Percentiles rank a stretch among this genome's conserved stretches.
Evolutionary conservation across 169 alveolate genomes (phyloP).

Genomic region (Eimeria maxima): DNA sequence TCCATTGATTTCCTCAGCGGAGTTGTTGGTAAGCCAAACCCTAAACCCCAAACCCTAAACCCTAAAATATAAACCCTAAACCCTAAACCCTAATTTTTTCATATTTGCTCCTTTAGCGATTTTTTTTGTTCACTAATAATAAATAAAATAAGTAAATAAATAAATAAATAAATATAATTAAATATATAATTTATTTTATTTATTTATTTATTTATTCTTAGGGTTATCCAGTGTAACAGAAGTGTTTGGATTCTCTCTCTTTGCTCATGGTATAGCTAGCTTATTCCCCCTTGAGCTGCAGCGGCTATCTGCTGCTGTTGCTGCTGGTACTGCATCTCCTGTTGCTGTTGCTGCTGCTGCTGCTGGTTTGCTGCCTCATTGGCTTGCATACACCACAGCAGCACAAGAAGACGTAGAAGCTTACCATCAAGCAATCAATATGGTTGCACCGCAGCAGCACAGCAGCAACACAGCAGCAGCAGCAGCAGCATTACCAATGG

Average conservation of each 20-base stretch:
- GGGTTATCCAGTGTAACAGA: constrained; percentile 65
- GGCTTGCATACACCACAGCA: constrained; percentile 71
- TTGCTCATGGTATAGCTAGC: constrained; percentile 61
- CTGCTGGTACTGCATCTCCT: too few relatives aligned
- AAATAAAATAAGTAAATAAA: too few relatives aligned
- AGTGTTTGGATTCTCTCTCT: constrained; percentile 75
- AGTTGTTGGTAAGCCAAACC: constrained; percentile 23
- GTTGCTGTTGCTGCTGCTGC: not conserved
- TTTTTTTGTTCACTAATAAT: too few relatives aligned
- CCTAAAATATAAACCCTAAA: too few relatives aligned
- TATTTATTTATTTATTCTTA: not conserved
- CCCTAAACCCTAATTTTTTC: not conserved
- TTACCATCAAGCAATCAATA: not conserved
- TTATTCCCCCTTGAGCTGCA: constrained; percentile 44
- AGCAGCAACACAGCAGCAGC: too few relatives aligned
- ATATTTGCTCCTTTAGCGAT: too few relatives aligned
- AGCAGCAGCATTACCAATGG: too few relatives aligned
- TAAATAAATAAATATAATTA: too few relatives aligned
- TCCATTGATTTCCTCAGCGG: constrained; percentile 5
- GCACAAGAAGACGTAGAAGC: constrained; percentile 55
- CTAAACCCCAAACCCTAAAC: too few relatives aligned
- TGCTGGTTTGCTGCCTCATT: constrained; percentile 35
- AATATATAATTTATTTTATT: too few relatives aligned
- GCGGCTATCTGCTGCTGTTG: not conserved
- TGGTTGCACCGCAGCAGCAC: not conserved